Evolutionary conservation across 2,329 filamentous ascomycete species (phyloP), one percentile per base, ranked within the genome.

Genomic region (Phaeosphaeria sp.): DNA sequence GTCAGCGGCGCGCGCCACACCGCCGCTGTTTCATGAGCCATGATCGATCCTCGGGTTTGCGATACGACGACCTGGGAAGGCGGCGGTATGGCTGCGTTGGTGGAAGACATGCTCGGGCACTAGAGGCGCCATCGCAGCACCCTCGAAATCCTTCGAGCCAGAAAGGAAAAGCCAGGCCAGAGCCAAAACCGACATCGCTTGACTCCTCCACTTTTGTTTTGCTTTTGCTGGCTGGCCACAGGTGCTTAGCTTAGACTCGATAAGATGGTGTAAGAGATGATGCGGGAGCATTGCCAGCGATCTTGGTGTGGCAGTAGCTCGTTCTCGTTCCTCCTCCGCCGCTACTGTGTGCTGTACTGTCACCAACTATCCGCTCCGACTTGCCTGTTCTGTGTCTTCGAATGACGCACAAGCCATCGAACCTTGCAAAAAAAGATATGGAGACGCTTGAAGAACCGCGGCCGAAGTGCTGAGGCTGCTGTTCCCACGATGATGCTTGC

Each of bases 81-180:
- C 39, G 22, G 42, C 18, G 46, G 36, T 15, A 30, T 47, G 30
- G 23, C 36, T 21, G 58, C 51, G 51, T 43, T 41, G 51, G 59
- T 55, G 61, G 46, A 56, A 59, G 59, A 55, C 56, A 51, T 47
- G 48, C 47, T 62, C 67, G 67, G 68, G 67, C 68, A 66, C 71
- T 72, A 73, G 64, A 56, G 65, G 56, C 72, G 71, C 71, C 68
- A 50, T 65, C 55, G 47, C 56, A 50, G 50, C 54, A 50, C 53
- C 59, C 58, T 68, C 68, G 61, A 63, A 61, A 69, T 73, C 66
- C 72, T 70, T 60, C 62, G 52, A 39, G 64, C 63, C 58, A 62
- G 55, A 56, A 46, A 53, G 58, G 55, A 59, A 56, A 52, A 58
- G 62, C 62, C 59, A 71, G 64, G 58, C 59, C 59, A 56, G 53